Conservation (phyloP, 371 early-diverging fungal genomes). For the Lichtheimia ornata region DNA sequence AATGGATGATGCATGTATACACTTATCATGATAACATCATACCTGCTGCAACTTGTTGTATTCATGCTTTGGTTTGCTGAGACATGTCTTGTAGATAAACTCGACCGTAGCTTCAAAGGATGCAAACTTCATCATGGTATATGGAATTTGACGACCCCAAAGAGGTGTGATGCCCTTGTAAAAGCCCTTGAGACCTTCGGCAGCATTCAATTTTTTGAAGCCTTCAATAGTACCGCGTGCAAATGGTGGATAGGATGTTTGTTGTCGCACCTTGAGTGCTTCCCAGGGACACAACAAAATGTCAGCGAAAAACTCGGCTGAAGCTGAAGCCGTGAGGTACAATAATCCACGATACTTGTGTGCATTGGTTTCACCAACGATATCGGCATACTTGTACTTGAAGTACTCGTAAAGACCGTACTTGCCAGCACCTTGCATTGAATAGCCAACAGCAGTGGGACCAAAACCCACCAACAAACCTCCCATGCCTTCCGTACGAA, state of each 20-base stretch:
- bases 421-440: slow-evolving; percentile 86
- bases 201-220: slow-evolving; percentile 55
- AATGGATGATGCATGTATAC: slow-evolving; percentile 14
- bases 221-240: slow-evolving; percentile 69
- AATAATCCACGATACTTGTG: slow-evolving; percentile 73
- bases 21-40: background rate
- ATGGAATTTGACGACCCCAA: slow-evolving; percentile 88
- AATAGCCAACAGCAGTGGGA: slow-evolving; percentile 87
- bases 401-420: slow-evolving; percentile 88
- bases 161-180: slow-evolving; percentile 80
- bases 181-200: slow-evolving; percentile 68
- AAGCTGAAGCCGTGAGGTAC: slow-evolving; percentile 79
- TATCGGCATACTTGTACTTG: slow-evolving; percentile 69
- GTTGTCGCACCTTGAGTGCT: slow-evolving; percentile 78
- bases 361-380: slow-evolving; percentile 76
- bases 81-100: slow-evolving; percentile 64
- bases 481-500: slow-evolving; percentile 70
- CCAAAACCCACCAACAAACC: slow-evolving; percentile 78
- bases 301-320: slow-evolving; percentile 90
- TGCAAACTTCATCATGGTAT: slow-evolving; percentile 96
- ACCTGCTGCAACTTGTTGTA: slow-evolving; percentile 77
- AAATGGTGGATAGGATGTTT: slow-evolving; percentile 70
- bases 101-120: slow-evolving; percentile 84
- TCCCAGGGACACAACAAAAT: slow-evolving; percentile 81
- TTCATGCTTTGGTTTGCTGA: slow-evolving; percentile 71